Base-by-base conservation (phyloP, 1,284 basidiomycete species). In the Marasmius oreades region DNA sequence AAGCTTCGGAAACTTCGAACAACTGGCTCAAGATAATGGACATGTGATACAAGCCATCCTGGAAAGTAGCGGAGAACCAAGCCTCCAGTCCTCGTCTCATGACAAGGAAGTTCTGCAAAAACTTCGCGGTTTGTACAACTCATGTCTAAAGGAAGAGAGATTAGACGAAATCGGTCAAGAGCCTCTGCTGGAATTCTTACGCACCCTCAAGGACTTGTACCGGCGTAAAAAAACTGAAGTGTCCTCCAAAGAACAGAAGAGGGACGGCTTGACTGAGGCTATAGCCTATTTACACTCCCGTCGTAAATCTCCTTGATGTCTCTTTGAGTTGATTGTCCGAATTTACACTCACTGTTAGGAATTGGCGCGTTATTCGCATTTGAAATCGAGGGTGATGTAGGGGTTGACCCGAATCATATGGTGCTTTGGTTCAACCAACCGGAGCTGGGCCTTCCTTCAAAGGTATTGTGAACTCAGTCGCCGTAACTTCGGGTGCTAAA, bases 361-460 rank as follows among this genome's bases (percentile, higher is more conserved):
- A 81, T 98, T 58, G 79, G 81, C 36, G 87, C 85, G 0, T 74
- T 99, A 18, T 93, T 98, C 67, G 76, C 81, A 12, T 86, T 92
- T 62, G 78, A 74, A 26, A 81, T 96, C 58, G 94, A 97, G 56
- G 95, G 96, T 42, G 94, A 98, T 64, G 85, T 88, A 33, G 93
- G 90, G 23, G 78, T 84, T n/a, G 92, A 98, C 67, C 94, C 96
- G 0, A 90, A 95, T 63, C 73, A 81, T 46, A 93, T 96, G 82
- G 83, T 85, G 0, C 78, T 95, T 16, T 94, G 89, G 87, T 85
- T 98, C 66, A 86, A 81, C 62, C 95, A 98, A 67, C 83, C 90
- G 6, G 80, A 76, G 10, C 78, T 98, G 6, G 93, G 94, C 31
- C 84, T 98, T 12, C 95, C 95, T 1, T 86, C 94, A 43, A 94